These are phyloP conservation scores for Lenzites betulinus DNA, from an alignment of 768 basidiomycete species.

Conservation along the genomic window DNA sequence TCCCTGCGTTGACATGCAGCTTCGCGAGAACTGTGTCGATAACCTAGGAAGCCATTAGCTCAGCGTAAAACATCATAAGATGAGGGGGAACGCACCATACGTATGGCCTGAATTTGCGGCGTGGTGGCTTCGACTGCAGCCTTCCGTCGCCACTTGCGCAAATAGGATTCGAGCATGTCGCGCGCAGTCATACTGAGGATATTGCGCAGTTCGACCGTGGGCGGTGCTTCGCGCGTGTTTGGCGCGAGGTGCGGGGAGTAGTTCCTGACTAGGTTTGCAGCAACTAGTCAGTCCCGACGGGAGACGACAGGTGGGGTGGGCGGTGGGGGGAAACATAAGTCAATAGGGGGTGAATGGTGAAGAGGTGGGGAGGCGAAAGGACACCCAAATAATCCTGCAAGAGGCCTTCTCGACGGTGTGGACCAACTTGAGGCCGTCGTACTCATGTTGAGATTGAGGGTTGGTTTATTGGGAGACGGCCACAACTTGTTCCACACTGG, in stretches of 20 bases:
- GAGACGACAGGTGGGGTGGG: slow-evolving; percentile 37
- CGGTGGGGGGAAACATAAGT: slow-evolving; percentile 23
- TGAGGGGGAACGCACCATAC: slow-evolving; percentile 20
- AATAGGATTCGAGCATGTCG: slow-evolving; percentile 73
- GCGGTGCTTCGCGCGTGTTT: slow-evolving; percentile 64
- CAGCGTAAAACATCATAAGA: not conserved
- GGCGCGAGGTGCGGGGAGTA: slow-evolving; percentile 86
- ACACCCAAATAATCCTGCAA: too few species aligned
- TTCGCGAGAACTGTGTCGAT: slow-evolving; percentile 85
- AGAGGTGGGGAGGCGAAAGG: too few species aligned
- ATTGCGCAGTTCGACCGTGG: slow-evolving; percentile 67
- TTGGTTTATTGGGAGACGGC: too few species aligned
- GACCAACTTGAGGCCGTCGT: too few species aligned
- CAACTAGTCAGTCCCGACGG: slow-evolving; percentile 80
- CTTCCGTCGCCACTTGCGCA: slow-evolving; percentile 60
- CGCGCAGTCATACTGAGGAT: slow-evolving; percentile 65
- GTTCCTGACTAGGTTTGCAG: slow-evolving; percentile 86
- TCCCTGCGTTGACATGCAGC: slow-evolving; percentile 63
- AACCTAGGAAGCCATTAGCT: slow-evolving; percentile 42
- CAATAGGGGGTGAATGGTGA: slow-evolving; percentile 21
- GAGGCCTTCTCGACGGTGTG: too few species aligned
- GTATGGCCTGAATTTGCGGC: slow-evolving; percentile 19
- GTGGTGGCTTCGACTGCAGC: slow-evolving; percentile 39
- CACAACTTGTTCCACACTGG: too few species aligned
- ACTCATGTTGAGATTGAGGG: too few species aligned